Conservation (phyloP, 768 basidiomycete genomes). For the Leccinum sublutescens region DNA sequence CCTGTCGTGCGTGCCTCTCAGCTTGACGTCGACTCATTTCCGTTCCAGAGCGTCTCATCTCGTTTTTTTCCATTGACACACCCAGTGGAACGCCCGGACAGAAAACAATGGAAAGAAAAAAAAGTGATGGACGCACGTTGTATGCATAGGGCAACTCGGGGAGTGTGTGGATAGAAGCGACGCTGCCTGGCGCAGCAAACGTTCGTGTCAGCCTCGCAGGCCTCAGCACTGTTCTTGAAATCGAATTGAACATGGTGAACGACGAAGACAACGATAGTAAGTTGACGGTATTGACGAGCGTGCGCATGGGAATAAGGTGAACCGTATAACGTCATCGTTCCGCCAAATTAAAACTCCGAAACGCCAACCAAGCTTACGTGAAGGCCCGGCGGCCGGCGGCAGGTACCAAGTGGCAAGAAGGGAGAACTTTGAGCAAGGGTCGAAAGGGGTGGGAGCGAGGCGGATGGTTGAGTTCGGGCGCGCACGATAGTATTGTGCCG, state of each 20-base stretch:
- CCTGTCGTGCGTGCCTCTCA: constrained; percentile 40
- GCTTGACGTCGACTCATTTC: neutral
- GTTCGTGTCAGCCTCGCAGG: constrained; percentile 43
- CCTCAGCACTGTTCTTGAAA: constrained; percentile 43
- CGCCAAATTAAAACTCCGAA: no score
- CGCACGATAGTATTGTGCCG: neutral
- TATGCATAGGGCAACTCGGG: constrained; percentile 80
- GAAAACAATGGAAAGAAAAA: neutral
- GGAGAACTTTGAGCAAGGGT: no score
- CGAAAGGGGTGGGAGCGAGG: neutral
- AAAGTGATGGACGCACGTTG: constrained; percentile 47
- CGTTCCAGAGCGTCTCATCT: neutral
- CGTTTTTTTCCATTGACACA: no score
- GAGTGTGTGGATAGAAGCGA: constrained; percentile 63
- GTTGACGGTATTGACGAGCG: neutral
- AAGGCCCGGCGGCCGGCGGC: neutral
- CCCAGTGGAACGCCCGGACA: neutral
- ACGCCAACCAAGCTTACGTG: neutral
- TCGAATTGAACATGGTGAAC: constrained; percentile 43
- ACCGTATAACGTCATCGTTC: constrained; percentile 14
- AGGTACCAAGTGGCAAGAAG: neutral
- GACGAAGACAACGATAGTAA: neutral
- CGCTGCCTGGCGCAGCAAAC: constrained; percentile 40
- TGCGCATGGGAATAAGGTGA: neutral
- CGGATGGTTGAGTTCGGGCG: neutral